A percentile compares a stretch with the other conserved stretches of the same genome.
Conservation (phyloP, 345 rosid species). For the Microcos paniculata region DNA sequence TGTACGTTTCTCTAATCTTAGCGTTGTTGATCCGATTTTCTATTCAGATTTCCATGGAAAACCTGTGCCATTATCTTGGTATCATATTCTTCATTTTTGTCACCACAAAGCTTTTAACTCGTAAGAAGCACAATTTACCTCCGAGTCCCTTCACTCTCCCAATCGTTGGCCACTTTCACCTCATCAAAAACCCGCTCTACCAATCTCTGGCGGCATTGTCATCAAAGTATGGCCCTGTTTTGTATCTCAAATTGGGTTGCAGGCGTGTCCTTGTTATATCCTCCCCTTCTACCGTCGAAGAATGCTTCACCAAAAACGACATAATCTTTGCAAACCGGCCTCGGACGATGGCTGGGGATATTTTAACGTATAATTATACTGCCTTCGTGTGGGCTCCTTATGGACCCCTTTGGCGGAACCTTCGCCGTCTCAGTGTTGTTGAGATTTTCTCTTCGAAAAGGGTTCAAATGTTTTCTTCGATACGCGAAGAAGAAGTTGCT, state of each 20-base stretch:
- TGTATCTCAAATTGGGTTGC: conserved; percentile 40
- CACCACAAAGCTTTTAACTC: conserved; percentile 11
- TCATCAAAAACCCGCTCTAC: conserved; percentile 39
- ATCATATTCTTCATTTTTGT: conserved; percentile 12
- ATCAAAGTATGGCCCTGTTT: conserved; percentile 38
- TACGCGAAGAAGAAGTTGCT: conserved; percentile 34
- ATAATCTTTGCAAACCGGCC: conserved; percentile 53
- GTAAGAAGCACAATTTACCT: conserved; percentile 28
- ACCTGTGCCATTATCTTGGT: neutral
- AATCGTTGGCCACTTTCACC: conserved; percentile 49
- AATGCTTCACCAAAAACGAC: conserved; percentile 57
- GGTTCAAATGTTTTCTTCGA: conserved; percentile 19
- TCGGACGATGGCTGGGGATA: conserved; percentile 32
- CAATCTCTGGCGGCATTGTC: conserved; percentile 25
- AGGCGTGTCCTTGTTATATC: conserved; percentile 37
- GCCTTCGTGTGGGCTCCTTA: conserved; percentile 38
- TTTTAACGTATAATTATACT: conserved; percentile 36
- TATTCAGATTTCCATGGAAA: conserved; percentile 28
- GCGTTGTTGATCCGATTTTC: neutral
- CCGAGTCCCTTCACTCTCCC: conserved; percentile 50
- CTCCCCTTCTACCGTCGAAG: conserved; percentile 41
- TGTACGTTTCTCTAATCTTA: neutral
- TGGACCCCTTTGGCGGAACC: conserved; percentile 50
- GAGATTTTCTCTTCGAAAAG: conserved; percentile 42
- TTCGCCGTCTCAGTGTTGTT: conserved; percentile 42